Evolutionary conservation across 768 basidiomycete species (phyloP), one percentile per base, ranked within the genome.

Genomic region (Leccinum aurantiacum): DNA sequence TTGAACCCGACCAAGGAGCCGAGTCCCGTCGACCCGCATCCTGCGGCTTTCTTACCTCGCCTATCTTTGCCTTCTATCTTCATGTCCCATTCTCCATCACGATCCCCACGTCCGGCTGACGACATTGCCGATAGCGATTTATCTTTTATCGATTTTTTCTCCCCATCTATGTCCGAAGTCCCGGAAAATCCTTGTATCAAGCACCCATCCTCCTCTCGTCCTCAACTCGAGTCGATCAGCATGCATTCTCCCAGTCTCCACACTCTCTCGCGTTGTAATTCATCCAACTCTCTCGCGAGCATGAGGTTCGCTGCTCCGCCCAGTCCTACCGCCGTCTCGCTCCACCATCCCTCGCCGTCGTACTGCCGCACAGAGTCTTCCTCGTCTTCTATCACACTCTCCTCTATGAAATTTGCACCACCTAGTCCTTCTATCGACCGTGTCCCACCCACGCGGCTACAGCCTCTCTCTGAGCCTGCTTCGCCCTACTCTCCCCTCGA

Each of bases 91-190:
- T 24, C 63, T 4, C 53, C 64, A 10, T 33, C 63, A 57, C 65
- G 64, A 59, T 58, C 53, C 24, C 58, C 54, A 24, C 59, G 61
- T 54, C 65, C 64, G 25, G 49, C 76, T n/a, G 60, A 63, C 51
- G 52, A 53, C 19, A 46, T 56, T 37, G 24, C 64, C 25, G 75
- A 50, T 76, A 74, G 75, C 70, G 75, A 77, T 61, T 70, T 74
- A 58, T 83, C 82, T 33, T 81, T 82, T 64, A 80, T 83, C 49
- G 80, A 83, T 70, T 69, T 83, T 51, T 70, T 69, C 53, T 77
- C 81, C 17, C 55, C 67, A 62, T 66, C 69, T 62, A 60, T 31
- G 17, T 29, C 60, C 14, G 70, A 69, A 24, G 64, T 63, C 27
- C 6, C 57, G 3, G 41, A 44, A 19, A 61, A 35, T 54, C 17